Conservation (phyloP, 2,329 filamentous ascomycete genomes). For the Fusarium xyrophilum region DNA sequence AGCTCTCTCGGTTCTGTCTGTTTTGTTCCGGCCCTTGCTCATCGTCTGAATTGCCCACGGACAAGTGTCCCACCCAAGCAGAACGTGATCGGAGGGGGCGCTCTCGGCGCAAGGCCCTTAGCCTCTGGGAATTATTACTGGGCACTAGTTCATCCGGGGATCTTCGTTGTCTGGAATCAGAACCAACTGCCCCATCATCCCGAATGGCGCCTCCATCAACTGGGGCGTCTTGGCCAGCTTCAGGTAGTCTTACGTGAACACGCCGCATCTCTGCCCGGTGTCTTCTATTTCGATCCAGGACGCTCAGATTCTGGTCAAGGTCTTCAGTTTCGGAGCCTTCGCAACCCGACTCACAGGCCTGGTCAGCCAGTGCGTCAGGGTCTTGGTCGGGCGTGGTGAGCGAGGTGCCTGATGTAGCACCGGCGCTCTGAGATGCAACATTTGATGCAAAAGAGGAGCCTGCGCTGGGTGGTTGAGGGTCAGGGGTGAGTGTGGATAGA, state of each 20-base stretch:
- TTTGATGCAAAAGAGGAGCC: constrained; percentile 83
- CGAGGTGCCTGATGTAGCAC: constrained; percentile 54
- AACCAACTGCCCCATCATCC: constrained; percentile 9
- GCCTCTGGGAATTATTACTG: neutral
- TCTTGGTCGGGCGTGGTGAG: constrained; percentile 44
- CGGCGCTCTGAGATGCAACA: constrained; percentile 51
- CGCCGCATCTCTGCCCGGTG: constrained; percentile 26
- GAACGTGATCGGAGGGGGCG: constrained; percentile 11
- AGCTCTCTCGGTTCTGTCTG: constrained; percentile 32
- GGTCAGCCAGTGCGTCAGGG: constrained; percentile 48
- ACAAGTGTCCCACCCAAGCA: constrained; percentile 40
- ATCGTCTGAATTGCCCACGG: constrained; percentile 41
- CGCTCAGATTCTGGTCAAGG: constrained; percentile 52
- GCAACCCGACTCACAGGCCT: constrained; percentile 59
- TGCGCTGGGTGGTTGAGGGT: constrained; percentile 79
- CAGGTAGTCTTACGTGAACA: constrained; percentile 29
- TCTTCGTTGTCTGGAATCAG: constrained; percentile 18
- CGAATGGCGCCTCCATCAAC: constrained; percentile 9
- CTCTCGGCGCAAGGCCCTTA: constrained; percentile 1
- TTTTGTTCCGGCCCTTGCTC: constrained; percentile 32
- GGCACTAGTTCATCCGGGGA: constrained; percentile 17
- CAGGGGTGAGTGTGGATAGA: constrained; percentile 78
- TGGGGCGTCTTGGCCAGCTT: constrained; percentile 25
- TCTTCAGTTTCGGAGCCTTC: constrained; percentile 64
- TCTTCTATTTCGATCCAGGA: constrained; percentile 18